Base-by-base conservation (phyloP, 73 alveolate genomes). In the Effrenium voratum region DNA sequence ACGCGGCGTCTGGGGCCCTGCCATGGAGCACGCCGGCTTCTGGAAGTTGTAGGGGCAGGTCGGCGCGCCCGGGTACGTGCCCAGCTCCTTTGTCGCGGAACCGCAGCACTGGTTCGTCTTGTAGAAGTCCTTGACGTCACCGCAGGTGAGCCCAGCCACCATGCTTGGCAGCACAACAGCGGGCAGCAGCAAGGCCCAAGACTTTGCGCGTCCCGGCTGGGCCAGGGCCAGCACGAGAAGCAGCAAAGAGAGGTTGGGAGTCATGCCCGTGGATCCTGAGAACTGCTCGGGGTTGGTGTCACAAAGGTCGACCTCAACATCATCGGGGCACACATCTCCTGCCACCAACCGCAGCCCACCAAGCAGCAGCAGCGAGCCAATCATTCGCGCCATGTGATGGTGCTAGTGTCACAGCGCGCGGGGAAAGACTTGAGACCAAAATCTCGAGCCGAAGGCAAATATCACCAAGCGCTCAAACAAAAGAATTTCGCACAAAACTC, bases 1-100 rank as follows among this genome's bases (percentile, higher is more conserved):
- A 68, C 80, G 80, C 38, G 80, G 80, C 16, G 80, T 68, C 80
- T 68, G 80, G n/a, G 80, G 80, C 36, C n/a, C 80, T 24, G 80
- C 80, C 5, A 32, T 68, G 80, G 44, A 30, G 80, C 80, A 68
- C 28, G 80, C 80, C 40, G 80, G 80, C 80, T 68, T 68, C 44
- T 38, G 44, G 80, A 68, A 68, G 36, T 24, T 24, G 80, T 68
- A 68, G 1, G 80, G 80, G 80, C 80, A 68, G 80, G 73, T 26
- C 8, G 73, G 34, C 15, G 73, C 30, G 22, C 80, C 80, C 2
- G 80, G 80, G 44, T 13, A 24, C 24, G 80, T 41, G 41, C 44
- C 28, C 26, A 68, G 80, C 46, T 26, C 80, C 32, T 24, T 38
- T 3, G 80, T 68, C 44, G 80, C 44, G 44, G 32, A 26, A 19